These are phyloP conservation scores for Taphrina confusa DNA, from an alignment of 1,139 yeast genomes.

Conservation along the genomic window DNA sequence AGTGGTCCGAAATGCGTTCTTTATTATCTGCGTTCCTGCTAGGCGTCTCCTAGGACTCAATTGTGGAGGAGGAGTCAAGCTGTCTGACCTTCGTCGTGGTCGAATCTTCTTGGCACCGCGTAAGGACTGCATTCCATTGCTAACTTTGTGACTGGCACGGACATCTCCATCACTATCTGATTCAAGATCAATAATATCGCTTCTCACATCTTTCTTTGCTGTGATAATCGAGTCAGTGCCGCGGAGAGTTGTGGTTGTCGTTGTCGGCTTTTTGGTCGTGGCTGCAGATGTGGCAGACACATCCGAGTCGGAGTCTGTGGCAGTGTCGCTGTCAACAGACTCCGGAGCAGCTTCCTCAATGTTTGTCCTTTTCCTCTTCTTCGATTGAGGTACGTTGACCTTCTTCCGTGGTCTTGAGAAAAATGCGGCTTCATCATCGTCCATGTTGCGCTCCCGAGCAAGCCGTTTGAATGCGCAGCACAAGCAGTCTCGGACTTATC, in stretches of 20 bases:
- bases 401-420: background rate
- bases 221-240: too few relatives aligned
- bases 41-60: slow-evolving; percentile 7
- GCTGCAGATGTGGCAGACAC: too few relatives aligned
- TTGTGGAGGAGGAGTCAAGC: slow-evolving; percentile 32
- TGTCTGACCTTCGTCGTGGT: slow-evolving; percentile 8
- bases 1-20: background rate
- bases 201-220: background rate
- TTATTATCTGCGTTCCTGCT: slow-evolving; percentile 8
- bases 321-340: background rate
- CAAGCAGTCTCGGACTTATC: too few relatives aligned
- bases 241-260: too few relatives aligned
- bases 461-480: too few relatives aligned
- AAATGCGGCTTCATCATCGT: slow-evolving; percentile 22
- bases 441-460: slow-evolving; percentile 8
- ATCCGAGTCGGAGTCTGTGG: background rate
- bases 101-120: background rate
- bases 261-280: too few relatives aligned
- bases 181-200: background rate
- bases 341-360: background rate
- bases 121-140: too few relatives aligned
- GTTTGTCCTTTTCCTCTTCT: background rate
- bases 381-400: background rate
- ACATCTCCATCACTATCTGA: background rate
- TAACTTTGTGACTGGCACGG: background rate